Conservation (phyloP, 2,329 filamentous ascomycete species). For the Alternaria hordeiaustralica region DNA sequence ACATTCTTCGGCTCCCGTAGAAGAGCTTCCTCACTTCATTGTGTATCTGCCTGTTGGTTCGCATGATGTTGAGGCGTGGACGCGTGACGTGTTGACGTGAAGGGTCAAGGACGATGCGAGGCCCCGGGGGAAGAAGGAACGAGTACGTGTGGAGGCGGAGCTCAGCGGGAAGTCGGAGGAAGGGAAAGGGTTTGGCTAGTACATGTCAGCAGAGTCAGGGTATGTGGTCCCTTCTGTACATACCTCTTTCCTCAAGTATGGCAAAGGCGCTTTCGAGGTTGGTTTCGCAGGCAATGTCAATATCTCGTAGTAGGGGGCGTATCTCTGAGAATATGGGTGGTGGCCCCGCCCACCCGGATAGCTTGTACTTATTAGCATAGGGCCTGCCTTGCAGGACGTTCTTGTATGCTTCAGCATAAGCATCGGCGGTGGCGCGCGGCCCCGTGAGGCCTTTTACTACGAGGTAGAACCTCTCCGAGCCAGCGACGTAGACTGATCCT, state of each 20-base stretch:
- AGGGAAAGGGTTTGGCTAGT: conserved; percentile 28
- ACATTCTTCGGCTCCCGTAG: conserved; percentile 20
- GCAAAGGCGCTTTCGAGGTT: conserved; percentile 17
- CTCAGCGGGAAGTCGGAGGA: conserved; percentile 32
- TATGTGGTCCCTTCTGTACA: neutral
- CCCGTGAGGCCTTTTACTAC: conserved; percentile 20
- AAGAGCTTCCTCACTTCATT: conserved; percentile 23
- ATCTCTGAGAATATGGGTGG: conserved; percentile 32
- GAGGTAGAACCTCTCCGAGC: conserved; percentile 27
- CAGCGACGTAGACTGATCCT: conserved; percentile 21
- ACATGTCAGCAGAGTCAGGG: conserved; percentile 2
- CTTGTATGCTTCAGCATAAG: conserved; percentile 28
- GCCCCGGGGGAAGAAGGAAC: conserved; percentile 21
- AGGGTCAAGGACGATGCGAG: conserved; percentile 8
- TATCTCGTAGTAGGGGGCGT: conserved; percentile 17
- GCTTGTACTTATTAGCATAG: conserved; percentile 20
- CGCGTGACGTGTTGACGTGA: conserved; percentile 1
- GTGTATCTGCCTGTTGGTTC: conserved; percentile 22
- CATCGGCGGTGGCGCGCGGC: conserved; percentile 25
- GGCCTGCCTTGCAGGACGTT: conserved; percentile 17
- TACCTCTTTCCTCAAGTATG: conserved; percentile 21
- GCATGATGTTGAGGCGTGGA: conserved; percentile 22
- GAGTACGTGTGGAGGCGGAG: conserved; percentile 31
- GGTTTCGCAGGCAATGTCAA: conserved; percentile 29
- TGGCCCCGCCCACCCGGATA: conserved; percentile 16